Evolutionary conservation across 192 early-diverging fungal species (phyloP), one percentile per base, ranked within the genome.

Genomic region (Coemansia sp.): DNA sequence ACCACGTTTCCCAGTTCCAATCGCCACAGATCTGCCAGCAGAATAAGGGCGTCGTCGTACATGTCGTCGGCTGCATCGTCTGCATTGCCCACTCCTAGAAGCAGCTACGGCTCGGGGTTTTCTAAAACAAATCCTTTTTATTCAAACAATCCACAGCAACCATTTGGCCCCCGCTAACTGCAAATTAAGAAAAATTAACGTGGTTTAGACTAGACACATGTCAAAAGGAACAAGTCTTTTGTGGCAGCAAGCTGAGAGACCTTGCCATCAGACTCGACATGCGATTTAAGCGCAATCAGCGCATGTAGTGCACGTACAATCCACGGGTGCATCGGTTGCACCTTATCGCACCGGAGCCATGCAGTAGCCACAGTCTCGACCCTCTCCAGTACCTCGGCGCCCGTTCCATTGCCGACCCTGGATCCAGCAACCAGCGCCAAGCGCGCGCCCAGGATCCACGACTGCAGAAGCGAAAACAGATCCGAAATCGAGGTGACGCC

Each of bases 391-490:
- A 56, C 48, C 17, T 34, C 38, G 3, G 12, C 30, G 3, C 38
- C 25, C 12, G n/a, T 3, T 1, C 28, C 28, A 38, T 58, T 48
- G 34, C 67, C 61, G 5, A n/a, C 62, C 12, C 66, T 52, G 4
- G 72, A 55, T 0, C 66, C 78, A 14, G 57, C 69, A 71, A 75
- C 75, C 62, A 81, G 22, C 7, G 63, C 60, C 50, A 81, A 55
- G 7, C 73, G 78, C 30, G 78, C 78, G 22, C 78, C 78, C 2
- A 81, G 61, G 29, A 81, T 69, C 78, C 78, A 81, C 48, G 78
- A 75, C 67, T 81, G 78, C 42, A 81, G 34, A 30, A 61, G 78
- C 63, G 69, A 48, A 33, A 75, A 81, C 55, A 81, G 60, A 31
- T 36, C 20, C 5, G 78, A 55, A 54, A 69, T 31, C 14, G 72